These are phyloP conservation scores for Bisporella sp. DNA, from an alignment of 2,329 filamentous ascomycete genomes.

Conservation along the genomic window DNA sequence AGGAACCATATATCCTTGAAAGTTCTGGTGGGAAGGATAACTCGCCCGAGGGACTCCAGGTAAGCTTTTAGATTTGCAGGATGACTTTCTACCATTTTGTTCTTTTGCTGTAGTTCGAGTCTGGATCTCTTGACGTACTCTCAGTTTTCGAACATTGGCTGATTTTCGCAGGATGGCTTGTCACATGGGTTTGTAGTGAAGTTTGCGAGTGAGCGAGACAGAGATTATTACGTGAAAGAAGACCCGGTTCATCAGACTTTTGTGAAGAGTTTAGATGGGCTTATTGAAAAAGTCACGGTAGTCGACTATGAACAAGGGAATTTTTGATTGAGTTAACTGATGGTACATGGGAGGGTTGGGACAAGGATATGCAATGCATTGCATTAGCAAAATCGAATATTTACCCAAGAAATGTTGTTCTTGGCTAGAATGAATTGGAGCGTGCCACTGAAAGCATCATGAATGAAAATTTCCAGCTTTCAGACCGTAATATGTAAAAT, in stretches of 20 bases:
- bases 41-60: conserved; percentile 53
- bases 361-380: too few relatives aligned
- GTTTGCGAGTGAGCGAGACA: conserved; percentile 56
- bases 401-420: too few relatives aligned
- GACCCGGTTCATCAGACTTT: conserved; percentile 60
- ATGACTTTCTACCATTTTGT: too few relatives aligned
- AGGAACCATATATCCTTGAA: conserved; percentile 53
- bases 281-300: conserved; percentile 48
- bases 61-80: conserved; percentile 24
- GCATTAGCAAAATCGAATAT: too few relatives aligned
- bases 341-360: too few relatives aligned
- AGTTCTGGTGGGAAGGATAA: conserved; percentile 54
- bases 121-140: too few relatives aligned
- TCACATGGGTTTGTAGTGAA: conserved; percentile 65
- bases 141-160: not conserved
- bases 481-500: not conserved
- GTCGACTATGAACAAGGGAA: conserved; percentile 52
- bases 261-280: conserved; percentile 38
- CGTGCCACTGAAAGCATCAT: too few relatives aligned
- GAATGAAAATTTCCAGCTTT: too few relatives aligned
- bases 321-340: conserved; percentile 27
- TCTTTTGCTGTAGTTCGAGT: too few relatives aligned
- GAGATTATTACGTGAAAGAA: conserved; percentile 59
- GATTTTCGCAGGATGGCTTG: conserved; percentile 43
- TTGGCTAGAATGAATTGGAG: too few relatives aligned